Evolutionary conservation across 2,329 filamentous ascomycete genomes (phyloP), one percentile per base, ranked within the genome.

Genomic region (Cladophialophora immunda): DNA sequence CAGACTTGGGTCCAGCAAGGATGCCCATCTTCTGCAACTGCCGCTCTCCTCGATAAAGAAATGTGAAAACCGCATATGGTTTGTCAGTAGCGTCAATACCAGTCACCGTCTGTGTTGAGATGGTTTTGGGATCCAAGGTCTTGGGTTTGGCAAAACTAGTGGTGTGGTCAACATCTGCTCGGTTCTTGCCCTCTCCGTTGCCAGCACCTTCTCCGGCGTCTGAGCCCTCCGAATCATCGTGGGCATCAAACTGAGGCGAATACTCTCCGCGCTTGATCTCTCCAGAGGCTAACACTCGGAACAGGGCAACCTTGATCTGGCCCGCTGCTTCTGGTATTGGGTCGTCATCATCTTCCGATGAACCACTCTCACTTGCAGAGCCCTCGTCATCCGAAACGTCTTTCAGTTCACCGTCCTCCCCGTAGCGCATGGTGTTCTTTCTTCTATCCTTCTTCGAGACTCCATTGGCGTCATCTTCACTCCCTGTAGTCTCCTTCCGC

Each of bases 231-330:
- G 97, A 94, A 70, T 97, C 94, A 75, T 98, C 95, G 74, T 98
- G 93, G 2, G 94, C 94, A 77, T 97, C 94, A 71, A 98, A 98
- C 75, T 98, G 95, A 13, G 95, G 95, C 1, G 94, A 97, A 79
- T 98, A 99, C 80, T 99, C 95, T 70, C 95, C 95, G 76, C 94
- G 92, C 81, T 97, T 98, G 76, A 99, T 97, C 78, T 98, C 95
- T 15, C 95, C 95, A 6, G 93, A 97, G 1, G 95, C 95, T 54
- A 98, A 84, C 8, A 99, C 95, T 30, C 95, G 89, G 80, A 97
- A 98, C 82, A 99, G 89, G 69, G 94, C 93, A 19, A 99, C 93
- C 81, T 98, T 98, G 82, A 99, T 99, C 81, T 99, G 95, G 9
- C 95, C 95, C 4, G 95, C 92, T 11, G 95, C 93, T 83, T 98